phyloP scores from a whole-genome alignment of 2,329 filamentous ascomycete species.

The Shiraia sp. region DNA sequence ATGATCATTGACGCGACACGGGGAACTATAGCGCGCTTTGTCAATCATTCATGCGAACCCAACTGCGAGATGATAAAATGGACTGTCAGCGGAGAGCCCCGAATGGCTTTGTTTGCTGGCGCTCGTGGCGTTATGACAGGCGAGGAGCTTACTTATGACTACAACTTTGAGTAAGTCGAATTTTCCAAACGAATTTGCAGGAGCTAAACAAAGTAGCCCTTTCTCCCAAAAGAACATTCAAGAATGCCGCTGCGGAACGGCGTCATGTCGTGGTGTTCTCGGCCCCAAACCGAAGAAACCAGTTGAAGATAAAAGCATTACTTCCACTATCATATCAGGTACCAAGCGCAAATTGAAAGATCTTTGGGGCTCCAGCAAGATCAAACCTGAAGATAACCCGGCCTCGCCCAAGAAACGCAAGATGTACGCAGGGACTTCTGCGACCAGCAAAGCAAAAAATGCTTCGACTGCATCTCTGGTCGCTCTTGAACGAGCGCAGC shows the following conservation, averaged over 20 bases:
- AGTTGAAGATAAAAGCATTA: constrained; percentile 35
- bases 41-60: constrained; percentile 95
- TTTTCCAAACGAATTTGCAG: background rate
- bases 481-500: constrained; percentile 29
- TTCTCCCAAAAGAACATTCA: constrained; percentile 65
- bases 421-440: constrained; percentile 16
- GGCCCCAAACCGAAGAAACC: constrained; percentile 60
- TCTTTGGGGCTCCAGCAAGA: constrained; percentile 24
- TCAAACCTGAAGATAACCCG: constrained; percentile 24
- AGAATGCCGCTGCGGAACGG: constrained; percentile 64
- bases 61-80: constrained; percentile 99
- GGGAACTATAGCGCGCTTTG: constrained; percentile 93
- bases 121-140: constrained; percentile 89
- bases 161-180: constrained; percentile 67
- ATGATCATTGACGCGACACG: constrained; percentile 98
- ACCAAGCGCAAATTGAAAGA: constrained; percentile 43
- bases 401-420: constrained; percentile 41
- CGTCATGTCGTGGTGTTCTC: constrained; percentile 64
- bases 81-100: constrained; percentile 89
- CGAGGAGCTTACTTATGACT: constrained; percentile 95
- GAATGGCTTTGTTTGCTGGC: constrained; percentile 96
- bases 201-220: constrained; percentile 27
- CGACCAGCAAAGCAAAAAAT: constrained; percentile 30
- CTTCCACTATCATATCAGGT: constrained; percentile 33
- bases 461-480: constrained; percentile 21